phyloP scores from a whole-genome alignment of 352 stramenopile genomes.

The Phytophthora pistaciae region DNA sequence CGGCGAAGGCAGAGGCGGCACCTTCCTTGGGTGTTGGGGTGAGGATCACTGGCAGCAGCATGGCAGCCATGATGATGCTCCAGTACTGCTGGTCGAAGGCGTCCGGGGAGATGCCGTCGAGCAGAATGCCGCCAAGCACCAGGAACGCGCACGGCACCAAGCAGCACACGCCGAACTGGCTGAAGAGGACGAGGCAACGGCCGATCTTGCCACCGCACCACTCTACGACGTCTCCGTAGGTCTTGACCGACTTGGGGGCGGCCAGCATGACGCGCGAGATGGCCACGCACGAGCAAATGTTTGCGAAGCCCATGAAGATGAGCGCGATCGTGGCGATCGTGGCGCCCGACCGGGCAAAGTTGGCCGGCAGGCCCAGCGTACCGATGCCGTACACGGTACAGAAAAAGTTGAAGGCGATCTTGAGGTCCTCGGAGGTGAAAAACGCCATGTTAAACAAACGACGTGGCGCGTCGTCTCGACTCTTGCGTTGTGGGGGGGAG shows the following conservation, averaged over 20 bases:
- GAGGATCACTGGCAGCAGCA: conserved; percentile 61
- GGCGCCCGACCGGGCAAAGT: conserved; percentile 64
- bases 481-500: conserved; percentile 25
- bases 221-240: conserved; percentile 70
- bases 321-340: conserved; percentile 55
- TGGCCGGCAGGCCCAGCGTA: conserved; percentile 67
- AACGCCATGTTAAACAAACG: conserved; percentile 39
- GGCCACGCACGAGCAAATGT: conserved; percentile 65
- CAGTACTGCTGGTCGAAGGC: conserved; percentile 58
- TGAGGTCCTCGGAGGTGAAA: conserved; percentile 71
- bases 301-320: conserved; percentile 69
- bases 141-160: conserved; percentile 66
- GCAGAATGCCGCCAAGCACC: conserved; percentile 67
- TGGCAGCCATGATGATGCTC: conserved; percentile 69
- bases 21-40: conserved; percentile 74
- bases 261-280: conserved; percentile 71
- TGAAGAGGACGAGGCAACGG: conserved; percentile 61
- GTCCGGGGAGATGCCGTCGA: conserved; percentile 60
- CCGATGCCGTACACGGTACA: conserved; percentile 77
- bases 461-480: conserved; percentile 20
- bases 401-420: conserved; percentile 74
- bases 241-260: conserved; percentile 65
- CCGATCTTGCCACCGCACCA: conserved; percentile 57
- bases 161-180: conserved; percentile 67
- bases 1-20: conserved; percentile 56